A percentile compares a stretch with the other conserved stretches of the same genome.
phyloP scores from a whole-genome alignment of 768 basidiomycete species.

The Russula compacta region DNA sequence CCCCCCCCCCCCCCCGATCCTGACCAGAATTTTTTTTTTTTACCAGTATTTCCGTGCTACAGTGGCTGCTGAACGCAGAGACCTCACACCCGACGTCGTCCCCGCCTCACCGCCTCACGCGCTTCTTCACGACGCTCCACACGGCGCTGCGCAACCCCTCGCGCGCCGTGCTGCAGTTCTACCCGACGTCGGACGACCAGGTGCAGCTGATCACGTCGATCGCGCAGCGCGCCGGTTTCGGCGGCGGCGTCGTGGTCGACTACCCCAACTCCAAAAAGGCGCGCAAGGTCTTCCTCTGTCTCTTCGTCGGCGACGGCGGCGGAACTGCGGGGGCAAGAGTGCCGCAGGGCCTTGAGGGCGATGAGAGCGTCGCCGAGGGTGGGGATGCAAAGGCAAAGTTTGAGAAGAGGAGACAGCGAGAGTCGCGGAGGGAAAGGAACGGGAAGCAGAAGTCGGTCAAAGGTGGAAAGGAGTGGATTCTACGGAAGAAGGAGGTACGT shows the following conservation, averaged over 20 bases:
- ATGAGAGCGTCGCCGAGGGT: slow-evolving; percentile 35
- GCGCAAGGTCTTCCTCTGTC: slow-evolving; percentile 85
- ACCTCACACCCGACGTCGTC: slow-evolving; percentile 84
- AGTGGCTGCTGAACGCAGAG: slow-evolving; percentile 97
- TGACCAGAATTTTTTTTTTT: too few species aligned
- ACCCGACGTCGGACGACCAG: slow-evolving; percentile 95
- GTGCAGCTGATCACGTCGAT: slow-evolving; percentile 88
- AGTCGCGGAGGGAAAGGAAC: slow-evolving; percentile 43
- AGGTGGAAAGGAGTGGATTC: slow-evolving; percentile 77
- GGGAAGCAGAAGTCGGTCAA: slow-evolving; percentile 67
- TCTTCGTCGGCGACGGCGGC: slow-evolving; percentile 83
- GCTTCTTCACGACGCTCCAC: slow-evolving; percentile 90
- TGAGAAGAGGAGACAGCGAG: slow-evolving; percentile 69
- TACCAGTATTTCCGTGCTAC: slow-evolving; percentile 88
- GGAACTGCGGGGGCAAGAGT: slow-evolving; percentile 51
- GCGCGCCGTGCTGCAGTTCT: slow-evolving; percentile 86
- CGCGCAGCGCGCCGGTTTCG: slow-evolving; percentile 92
- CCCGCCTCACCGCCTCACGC: slow-evolving; percentile 72
- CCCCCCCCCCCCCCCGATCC: not conserved
- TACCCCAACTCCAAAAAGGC: slow-evolving; percentile 97
- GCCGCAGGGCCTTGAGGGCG: slow-evolving; percentile 70
- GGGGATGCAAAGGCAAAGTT: slow-evolving; percentile 54
- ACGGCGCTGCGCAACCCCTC: slow-evolving; percentile 79
- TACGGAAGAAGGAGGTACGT: slow-evolving; percentile 91
- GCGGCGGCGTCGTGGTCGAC: slow-evolving; percentile 93